Evolutionary conservation across 768 basidiomycete species (phyloP).

Genomic region (Psilocybe subaeruginosa): DNA sequence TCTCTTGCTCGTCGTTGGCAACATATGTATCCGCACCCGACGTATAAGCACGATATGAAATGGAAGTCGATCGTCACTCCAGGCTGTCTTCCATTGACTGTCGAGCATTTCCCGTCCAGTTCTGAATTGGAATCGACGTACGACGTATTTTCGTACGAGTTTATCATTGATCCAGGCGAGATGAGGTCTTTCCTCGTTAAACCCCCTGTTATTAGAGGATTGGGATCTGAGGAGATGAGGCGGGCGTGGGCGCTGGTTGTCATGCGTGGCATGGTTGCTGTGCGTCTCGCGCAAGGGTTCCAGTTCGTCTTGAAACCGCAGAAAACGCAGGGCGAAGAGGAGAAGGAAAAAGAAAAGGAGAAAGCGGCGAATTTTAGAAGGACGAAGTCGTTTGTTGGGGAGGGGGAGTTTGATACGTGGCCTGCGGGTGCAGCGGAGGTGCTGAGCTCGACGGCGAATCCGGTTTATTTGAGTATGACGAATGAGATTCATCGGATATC

Average conservation of each 20-base stretch:
- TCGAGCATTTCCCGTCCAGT: constrained; percentile 82
- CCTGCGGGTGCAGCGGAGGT: constrained; percentile 70
- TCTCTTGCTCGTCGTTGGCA: constrained; percentile 91
- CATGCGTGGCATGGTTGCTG: constrained; percentile 93
- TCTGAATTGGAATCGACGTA: constrained; percentile 77
- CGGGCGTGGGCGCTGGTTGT: constrained; percentile 77
- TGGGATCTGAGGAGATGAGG: constrained; percentile 54
- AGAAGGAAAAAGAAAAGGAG: constrained; percentile 31
- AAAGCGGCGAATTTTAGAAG: constrained; percentile 38
- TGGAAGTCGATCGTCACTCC: constrained; percentile 90
- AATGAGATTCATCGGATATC: constrained; percentile 94
- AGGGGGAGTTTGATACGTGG: constrained; percentile 57
- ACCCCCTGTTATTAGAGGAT: constrained; percentile 51
- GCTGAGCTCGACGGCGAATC: constrained; percentile 58
- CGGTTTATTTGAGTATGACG: constrained; percentile 91
- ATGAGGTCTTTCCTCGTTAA: constrained; percentile 88
- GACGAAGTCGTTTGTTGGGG: constrained; percentile 56
- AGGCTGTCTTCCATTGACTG: constrained; percentile 86
- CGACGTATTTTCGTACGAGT: constrained; percentile 86
- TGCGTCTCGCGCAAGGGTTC: constrained; percentile 92
- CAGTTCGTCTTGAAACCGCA: constrained; percentile 78
- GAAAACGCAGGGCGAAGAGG: constrained; percentile 28
- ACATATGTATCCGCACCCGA: constrained; percentile 74
- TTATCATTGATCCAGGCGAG: constrained; percentile 82
- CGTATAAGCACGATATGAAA: constrained; percentile 85